Evolutionary conservation across 345 rosid genomes (phyloP).

Genomic region (Mercurialis annua): DNA sequence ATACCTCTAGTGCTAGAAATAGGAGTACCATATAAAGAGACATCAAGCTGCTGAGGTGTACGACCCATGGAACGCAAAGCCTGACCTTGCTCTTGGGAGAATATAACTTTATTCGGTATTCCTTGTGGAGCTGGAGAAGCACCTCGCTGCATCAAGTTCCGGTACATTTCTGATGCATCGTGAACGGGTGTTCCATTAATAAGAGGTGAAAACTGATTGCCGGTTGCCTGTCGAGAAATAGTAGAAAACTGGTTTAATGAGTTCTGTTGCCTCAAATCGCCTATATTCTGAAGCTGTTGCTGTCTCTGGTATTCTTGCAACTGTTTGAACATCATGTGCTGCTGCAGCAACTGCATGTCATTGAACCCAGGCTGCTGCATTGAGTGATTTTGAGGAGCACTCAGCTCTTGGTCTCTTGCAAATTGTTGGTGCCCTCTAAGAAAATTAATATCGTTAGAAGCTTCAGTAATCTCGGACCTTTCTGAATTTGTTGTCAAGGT

Average conservation of each 20-base stretch:
- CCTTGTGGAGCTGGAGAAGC: constrained; percentile 45
- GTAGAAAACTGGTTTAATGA: constrained; percentile 41
- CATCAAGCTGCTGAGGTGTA: constrained; percentile 48
- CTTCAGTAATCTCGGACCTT: constrained; percentile 24
- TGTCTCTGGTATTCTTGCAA: constrained; percentile 72
- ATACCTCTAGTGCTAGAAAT: constrained; percentile 41
- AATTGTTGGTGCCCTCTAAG: constrained; percentile 40
- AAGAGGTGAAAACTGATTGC: constrained; percentile 38
- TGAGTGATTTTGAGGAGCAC: constrained; percentile 25
- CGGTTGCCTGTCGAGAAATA: constrained; percentile 38
- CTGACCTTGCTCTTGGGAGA: constrained; percentile 42
- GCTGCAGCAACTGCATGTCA: constrained; percentile 68
- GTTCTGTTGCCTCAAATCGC: constrained; percentile 46
- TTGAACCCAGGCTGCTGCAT: constrained; percentile 58
- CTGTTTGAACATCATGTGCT: constrained; percentile 62
- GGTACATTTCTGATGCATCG: constrained; percentile 39
- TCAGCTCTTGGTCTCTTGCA: constrained; percentile 28
- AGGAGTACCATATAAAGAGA: constrained; percentile 51
- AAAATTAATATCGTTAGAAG: constrained; percentile 37
- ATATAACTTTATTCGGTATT: constrained; percentile 29
- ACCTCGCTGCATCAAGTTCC: constrained; percentile 42
- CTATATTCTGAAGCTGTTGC: constrained; percentile 44
- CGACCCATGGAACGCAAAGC: constrained; percentile 36
- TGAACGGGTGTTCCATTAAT: constrained; percentile 55
- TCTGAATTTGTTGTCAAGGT: constrained; percentile 24